Base-by-base conservation (phyloP, 306 rosid genomes). In the Prinsepia uniflora region DNA sequence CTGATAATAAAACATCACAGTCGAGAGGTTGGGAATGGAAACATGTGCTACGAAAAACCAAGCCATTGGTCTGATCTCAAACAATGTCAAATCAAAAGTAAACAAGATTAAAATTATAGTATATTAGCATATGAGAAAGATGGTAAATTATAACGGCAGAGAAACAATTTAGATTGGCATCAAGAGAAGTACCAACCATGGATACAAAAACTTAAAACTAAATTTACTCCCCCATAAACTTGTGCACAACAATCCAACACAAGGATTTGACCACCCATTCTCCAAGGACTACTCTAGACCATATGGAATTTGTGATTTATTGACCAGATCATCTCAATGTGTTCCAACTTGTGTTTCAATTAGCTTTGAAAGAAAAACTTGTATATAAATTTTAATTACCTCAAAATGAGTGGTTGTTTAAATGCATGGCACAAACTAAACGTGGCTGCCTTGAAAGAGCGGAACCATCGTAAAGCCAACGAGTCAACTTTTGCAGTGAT, bases 21-120 rank as follows among this genome's bases (percentile, higher is more conserved):
- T 91, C 20, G 92, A 83, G 67, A 91, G 90, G 80, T 86, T 79
- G 19, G 97, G 97, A 73, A 88, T 75, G 2, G 92, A 79, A 39
- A 86, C 42, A 12, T 80, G 87, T 70, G 97, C 92, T 69, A 88
- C 83, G 84, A 90, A 91, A 83, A 91, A 91, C 97, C 97, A 91
- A 57, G 96, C 52, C 96, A 91, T 88, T 61, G 97, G 89, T 77
- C 97, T 91, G 81, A 72, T 47, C 60, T 82, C 78, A 75, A 76
- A 69, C 71, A 56, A 63, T 79, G 68, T 13, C 70, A 73, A 67
- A 75, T 73, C 62, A 47, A 78, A 82, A 75, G 50, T 39, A 45
- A 66, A 19, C 60, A 63, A 58, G 54, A 61, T 68, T 76, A 72
- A 75, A 59, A 69, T 68, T 19, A 53, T 17, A 60, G 66, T 48